Evolutionary conservation across 2,329 filamentous ascomycete genomes (phyloP).

Genomic region (Fusarium compactum): DNA sequence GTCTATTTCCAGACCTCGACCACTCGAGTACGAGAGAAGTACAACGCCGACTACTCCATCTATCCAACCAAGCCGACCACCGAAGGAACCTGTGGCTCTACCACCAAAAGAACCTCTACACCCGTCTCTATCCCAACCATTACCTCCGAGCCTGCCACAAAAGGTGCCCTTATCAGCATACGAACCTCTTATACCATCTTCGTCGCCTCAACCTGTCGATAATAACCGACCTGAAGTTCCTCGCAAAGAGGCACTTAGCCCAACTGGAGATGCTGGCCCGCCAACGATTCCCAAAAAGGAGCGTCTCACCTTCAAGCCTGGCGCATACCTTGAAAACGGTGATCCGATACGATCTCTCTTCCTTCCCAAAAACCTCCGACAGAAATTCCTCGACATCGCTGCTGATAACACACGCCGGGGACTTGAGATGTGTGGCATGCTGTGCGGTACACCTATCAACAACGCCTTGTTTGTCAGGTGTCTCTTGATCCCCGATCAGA

Average conservation of each 20-base stretch:
- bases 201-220: slow-evolving; percentile 20
- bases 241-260: slow-evolving; percentile 45
- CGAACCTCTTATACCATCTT: slow-evolving; percentile 38
- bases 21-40: slow-evolving; percentile 58
- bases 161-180: slow-evolving; percentile 48
- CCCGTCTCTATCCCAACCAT: slow-evolving; percentile 3
- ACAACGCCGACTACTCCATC: slow-evolving; percentile 27
- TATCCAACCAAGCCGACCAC: slow-evolving; percentile 52
- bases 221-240: slow-evolving; percentile 45
- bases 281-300: slow-evolving; percentile 61
- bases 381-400: slow-evolving; percentile 80
- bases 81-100: slow-evolving; percentile 45
- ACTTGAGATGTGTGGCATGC: slow-evolving; percentile 93
- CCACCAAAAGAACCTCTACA: slow-evolving; percentile 44
- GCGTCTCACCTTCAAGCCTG: slow-evolving; percentile 76
- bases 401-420: slow-evolving; percentile 81
- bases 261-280: slow-evolving; percentile 17
- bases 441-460: slow-evolving; percentile 90
- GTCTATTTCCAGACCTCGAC: slow-evolving; percentile 64
- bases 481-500: slow-evolving; percentile 91
- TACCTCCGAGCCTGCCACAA: slow-evolving; percentile 46
- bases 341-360: slow-evolving; percentile 89
- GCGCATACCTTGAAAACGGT: slow-evolving; percentile 90
- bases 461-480: slow-evolving; percentile 93
- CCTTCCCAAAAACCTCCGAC: slow-evolving; percentile 80